Evolutionary conservation across 2,329 filamentous ascomycete species (phyloP), one percentile per base, ranked within the genome.

Genomic region (Aspergillus oerlinghausenensis): DNA sequence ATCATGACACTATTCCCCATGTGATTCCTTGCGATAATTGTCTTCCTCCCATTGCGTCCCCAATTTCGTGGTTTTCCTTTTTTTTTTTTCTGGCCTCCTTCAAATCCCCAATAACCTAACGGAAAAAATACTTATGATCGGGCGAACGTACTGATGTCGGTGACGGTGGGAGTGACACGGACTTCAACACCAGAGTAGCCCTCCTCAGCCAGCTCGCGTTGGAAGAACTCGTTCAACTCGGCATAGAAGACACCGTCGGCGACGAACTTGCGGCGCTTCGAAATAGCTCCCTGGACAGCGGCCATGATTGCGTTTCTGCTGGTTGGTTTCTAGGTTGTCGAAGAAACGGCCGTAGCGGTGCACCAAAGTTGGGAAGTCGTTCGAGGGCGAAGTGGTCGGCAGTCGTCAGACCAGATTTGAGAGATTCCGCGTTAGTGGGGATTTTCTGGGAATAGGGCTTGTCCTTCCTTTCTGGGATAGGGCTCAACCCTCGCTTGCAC

Each of bases 171-270:
- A 73, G 94, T 99, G 73, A 99, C 94, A 85, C 95, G 91, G 84
- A 99, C 94, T 85, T 99, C 95, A 80, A 99, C 94, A 79, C 94
- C 94, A 57, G 94, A 99, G 88, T 99, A 99, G 74, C 94, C 94
- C 85, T 99, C 95, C 88, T 99, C 94, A 78, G 94, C 94, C 79
- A 99, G 86, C 84, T 99, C 94, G 81, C 94, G 93, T 88, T 97
- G 94, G 91, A 99, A 99, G 89, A 99, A 99, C 85, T 99, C 94
- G 89, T 99, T 99, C 82, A 99, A 85, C 84, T 99, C 94, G 85
- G 94, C 94, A 83, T 97, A 99, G 90, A 99, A 99, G 77, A 99
- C 94, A 88, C 94, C 94, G 82, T 99, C 94, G 71, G 89, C 90
- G 78, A 93, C 88, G 84, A 92, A 93, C 88, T 93, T 78, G 67